A percentile compares a stretch with the other conserved stretches of the same genome.
phyloP scores from a whole-genome alignment of 2,329 filamentous ascomycete genomes.

The Onygenales sp. region DNA sequence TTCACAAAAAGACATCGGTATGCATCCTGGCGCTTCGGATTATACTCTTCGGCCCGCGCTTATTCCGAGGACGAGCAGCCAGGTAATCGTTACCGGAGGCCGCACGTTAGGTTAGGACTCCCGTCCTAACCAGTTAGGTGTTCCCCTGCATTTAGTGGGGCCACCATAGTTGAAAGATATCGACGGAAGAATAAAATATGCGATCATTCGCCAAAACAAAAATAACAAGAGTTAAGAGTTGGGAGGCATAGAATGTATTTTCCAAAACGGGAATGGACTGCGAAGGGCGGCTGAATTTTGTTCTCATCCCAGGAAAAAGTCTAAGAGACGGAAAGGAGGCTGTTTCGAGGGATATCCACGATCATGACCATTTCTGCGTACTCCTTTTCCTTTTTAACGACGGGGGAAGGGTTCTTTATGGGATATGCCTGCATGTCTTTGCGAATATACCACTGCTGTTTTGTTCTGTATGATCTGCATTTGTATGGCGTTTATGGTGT shows the following conservation, averaged over 20 bases:
- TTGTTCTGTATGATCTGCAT: slow-evolving; percentile 4
- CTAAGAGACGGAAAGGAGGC: not conserved
- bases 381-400: not conserved
- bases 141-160: not conserved
- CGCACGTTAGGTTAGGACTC: slow-evolving; percentile 24
- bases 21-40: slow-evolving; percentile 20
- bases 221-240: not conserved
- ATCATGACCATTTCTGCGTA: not conserved
- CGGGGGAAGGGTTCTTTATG: not conserved
- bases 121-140: not conserved
- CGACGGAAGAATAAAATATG: not conserved
- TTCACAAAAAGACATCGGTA: slow-evolving; percentile 20
- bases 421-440: slow-evolving; percentile 1
- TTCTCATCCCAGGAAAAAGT: not conserved
- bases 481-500: not conserved
- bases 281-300: not conserved
- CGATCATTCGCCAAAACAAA: not conserved
- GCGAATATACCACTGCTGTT: slow-evolving; percentile 5
- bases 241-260: slow-evolving; percentile 2
- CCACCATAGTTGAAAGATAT: not conserved
- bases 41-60: slow-evolving; percentile 26
- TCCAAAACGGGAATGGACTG: slow-evolving; percentile 1
- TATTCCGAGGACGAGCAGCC: slow-evolving; percentile 26
- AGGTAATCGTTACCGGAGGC: slow-evolving; percentile 33
- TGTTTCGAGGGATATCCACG: not conserved